A percentile compares a stretch with the other conserved stretches of the same genome.
Conservation (phyloP, 768 basidiomycete genomes). For the Kwoniella europaea region DNA sequence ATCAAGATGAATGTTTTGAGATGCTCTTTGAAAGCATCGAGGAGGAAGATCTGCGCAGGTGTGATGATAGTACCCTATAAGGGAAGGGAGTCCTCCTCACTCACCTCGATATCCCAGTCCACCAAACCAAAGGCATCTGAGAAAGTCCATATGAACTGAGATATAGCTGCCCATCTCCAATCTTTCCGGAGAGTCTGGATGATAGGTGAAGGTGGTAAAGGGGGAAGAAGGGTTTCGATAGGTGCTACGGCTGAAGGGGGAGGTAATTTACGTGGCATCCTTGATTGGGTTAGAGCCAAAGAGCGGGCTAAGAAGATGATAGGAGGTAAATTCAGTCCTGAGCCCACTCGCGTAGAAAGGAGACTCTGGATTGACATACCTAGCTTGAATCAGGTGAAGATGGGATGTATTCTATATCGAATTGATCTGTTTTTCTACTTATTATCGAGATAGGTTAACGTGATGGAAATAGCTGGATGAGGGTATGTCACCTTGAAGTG, state of each 20-base stretch:
- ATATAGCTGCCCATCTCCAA: constrained; percentile 92
- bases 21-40: too few species aligned
- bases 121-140: constrained; percentile 71
- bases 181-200: constrained; percentile 67
- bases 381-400: too few species aligned
- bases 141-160: constrained; percentile 88
- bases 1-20: too few species aligned
- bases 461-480: neutral
- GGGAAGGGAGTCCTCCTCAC: constrained; percentile 10
- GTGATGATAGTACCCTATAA: too few species aligned
- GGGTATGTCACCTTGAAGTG: neutral
- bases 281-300: neutral
- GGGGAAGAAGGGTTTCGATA: constrained; percentile 31
- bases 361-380: too few species aligned
- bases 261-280: constrained; percentile 40
- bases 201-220: constrained; percentile 53
- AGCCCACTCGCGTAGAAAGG: too few species aligned
- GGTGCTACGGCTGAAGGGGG: constrained; percentile 36
- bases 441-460: too few species aligned
- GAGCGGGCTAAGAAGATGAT: neutral
- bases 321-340: too few species aligned
- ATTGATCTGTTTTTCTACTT: too few species aligned
- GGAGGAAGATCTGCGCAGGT: too few species aligned
- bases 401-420: too few species aligned
- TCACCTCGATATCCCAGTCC: constrained; percentile 66